These are phyloP conservation scores for Epichloe brachyelytri DNA, from an alignment of 2,329 filamentous ascomycete genomes.

Conservation along the genomic window DNA sequence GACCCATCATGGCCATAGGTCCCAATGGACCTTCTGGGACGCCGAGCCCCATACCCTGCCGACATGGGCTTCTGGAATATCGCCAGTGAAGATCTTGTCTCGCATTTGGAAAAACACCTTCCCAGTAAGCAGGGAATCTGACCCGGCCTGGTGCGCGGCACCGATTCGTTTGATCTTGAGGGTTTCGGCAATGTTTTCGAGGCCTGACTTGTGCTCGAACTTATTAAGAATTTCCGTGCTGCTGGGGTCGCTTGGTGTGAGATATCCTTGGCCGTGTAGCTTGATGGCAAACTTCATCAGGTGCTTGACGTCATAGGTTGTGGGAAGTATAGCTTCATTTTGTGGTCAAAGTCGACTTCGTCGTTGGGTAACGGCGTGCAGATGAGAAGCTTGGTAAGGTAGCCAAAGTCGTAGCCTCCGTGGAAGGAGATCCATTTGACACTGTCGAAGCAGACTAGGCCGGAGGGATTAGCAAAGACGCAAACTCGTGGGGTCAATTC, in stretches of 20 bases:
- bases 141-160: conserved; percentile 81
- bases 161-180: conserved; percentile 84
- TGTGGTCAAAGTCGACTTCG: conserved; percentile 76
- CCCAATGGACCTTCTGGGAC: conserved; percentile 43
- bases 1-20: conserved; percentile 20
- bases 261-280: conserved; percentile 49
- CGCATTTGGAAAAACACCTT: conserved; percentile 91
- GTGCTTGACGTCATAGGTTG: conserved; percentile 92
- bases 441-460: conserved; percentile 74
- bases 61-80: conserved; percentile 67
- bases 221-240: conserved; percentile 67
- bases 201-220: conserved; percentile 78
- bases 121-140: conserved; percentile 84
- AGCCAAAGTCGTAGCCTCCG: conserved; percentile 95
- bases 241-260: conserved; percentile 49
- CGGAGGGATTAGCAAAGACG: conserved; percentile 79
- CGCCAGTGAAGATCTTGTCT: conserved; percentile 73
- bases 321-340: conserved; percentile 86
- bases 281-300: conserved; percentile 81
- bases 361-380: conserved; percentile 75
- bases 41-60: conserved; percentile 88
- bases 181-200: conserved; percentile 88
- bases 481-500: conserved; percentile 84
- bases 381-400: conserved; percentile 86
- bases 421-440: conserved; percentile 97